These are phyloP conservation scores for Camellia sinensis DNA, from an alignment of 148 eudicot species.

Conservation along the genomic window DNA sequence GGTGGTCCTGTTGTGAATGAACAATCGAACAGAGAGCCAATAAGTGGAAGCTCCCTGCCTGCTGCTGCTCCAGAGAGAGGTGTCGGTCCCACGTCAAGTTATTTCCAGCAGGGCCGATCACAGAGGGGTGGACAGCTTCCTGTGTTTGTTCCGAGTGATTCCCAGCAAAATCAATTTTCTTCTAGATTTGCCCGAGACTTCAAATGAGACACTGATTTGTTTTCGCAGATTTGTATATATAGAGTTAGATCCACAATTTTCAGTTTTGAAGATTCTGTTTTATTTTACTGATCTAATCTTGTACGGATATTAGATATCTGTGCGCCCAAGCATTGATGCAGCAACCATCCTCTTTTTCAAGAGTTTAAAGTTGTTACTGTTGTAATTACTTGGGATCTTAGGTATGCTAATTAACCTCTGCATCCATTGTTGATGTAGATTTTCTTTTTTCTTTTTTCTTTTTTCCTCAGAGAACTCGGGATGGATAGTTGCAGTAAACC, in stretches of 20 bases:
- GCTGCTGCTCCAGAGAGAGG: constrained; percentile 23
- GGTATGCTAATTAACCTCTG: too few species aligned
- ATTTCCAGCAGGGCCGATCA: constrained; percentile 63
- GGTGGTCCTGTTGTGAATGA: constrained; percentile 75
- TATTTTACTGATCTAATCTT: not conserved
- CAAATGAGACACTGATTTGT: not conserved
- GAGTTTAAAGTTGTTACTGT: too few species aligned
- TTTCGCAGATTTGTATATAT: not conserved
- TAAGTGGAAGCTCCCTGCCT: constrained; percentile 21
- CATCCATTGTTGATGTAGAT: too few species aligned
- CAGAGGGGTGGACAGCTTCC: constrained; percentile 91
- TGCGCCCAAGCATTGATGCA: not conserved
- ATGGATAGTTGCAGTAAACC: too few species aligned
- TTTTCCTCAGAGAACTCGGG: too few species aligned
- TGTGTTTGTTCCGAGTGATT: constrained; percentile 81
- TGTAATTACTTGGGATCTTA: not conserved
- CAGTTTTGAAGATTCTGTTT: constrained; percentile 3
- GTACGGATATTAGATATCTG: not conserved
- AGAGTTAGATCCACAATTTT: not conserved
- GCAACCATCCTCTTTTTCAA: too few species aligned
- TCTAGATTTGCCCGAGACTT: constrained; percentile 39
- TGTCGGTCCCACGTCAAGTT: constrained; percentile 27
- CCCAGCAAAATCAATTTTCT: constrained; percentile 48
- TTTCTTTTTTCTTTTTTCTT: too few species aligned
- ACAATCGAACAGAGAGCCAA: constrained; percentile 34